Conservation (phyloP, 2,329 filamentous ascomycete species). For the Ascomycota sp. region DNA sequence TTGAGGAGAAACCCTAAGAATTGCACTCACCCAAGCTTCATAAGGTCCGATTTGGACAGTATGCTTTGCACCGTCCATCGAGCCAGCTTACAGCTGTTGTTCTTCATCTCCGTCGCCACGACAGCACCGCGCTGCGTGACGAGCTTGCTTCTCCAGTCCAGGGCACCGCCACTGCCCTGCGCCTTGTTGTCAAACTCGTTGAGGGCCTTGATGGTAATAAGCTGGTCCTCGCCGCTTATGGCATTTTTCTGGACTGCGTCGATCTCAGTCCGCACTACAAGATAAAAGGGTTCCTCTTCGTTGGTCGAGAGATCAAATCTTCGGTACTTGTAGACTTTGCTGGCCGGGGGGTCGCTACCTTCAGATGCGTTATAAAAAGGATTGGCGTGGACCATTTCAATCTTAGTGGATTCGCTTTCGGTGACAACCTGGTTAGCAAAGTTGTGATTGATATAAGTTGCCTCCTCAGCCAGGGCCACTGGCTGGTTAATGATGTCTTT, state of each 20-base stretch:
- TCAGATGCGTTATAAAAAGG: slow-evolving; percentile 92
- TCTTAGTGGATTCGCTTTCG: slow-evolving; percentile 57
- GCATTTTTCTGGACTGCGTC: slow-evolving; percentile 92
- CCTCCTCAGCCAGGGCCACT: slow-evolving; percentile 78
- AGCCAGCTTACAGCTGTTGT: slow-evolving; percentile 97
- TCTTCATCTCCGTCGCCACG: slow-evolving; percentile 99
- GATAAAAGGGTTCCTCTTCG: slow-evolving; percentile 79
- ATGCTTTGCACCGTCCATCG: slow-evolving; percentile 95
- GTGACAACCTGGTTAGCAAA: slow-evolving; percentile 87
- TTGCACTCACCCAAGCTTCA: slow-evolving; percentile 73
- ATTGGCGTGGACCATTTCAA: slow-evolving; percentile 71
- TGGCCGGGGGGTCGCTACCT: slow-evolving; percentile 80
- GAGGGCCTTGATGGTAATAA: slow-evolving; percentile 77
- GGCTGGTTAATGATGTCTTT: slow-evolving; percentile 92
- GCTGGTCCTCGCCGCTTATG: slow-evolving; percentile 76
- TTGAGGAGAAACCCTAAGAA: no score
- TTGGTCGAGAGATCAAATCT: slow-evolving; percentile 88
- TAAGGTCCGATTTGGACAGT: slow-evolving; percentile 85
- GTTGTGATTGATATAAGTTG: slow-evolving; percentile 99
- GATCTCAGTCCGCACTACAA: slow-evolving; percentile 83
- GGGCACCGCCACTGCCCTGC: slow-evolving; percentile 75
- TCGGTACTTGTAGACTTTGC: slow-evolving; percentile 96
- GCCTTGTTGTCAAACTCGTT: slow-evolving; percentile 99
- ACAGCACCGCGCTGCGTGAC: slow-evolving; percentile 88
- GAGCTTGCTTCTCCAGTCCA: slow-evolving; percentile 94